These are phyloP conservation scores for Metschnikowia kunwiensis DNA, from an alignment of 805 yeast genomes.

Conservation along the genomic window DNA sequence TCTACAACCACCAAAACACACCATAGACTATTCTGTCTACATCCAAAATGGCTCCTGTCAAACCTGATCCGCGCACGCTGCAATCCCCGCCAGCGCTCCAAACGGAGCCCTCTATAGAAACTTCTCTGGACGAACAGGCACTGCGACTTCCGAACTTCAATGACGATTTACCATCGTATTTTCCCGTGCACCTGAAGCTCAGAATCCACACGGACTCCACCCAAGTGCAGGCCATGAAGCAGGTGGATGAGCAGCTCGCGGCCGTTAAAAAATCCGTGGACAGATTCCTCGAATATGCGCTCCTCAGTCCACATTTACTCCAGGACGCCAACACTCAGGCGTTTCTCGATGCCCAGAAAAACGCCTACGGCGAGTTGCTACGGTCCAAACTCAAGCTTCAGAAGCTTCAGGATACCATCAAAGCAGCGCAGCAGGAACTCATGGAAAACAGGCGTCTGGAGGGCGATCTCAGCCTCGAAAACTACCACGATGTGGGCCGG, in stretches of 20 bases:
- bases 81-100: too few relatives aligned
- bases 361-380: slow-evolving; percentile 10
- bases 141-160: slow-evolving; percentile 13
- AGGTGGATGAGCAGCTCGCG: slow-evolving; percentile 14
- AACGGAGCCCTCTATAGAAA: background rate
- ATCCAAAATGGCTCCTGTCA: too few relatives aligned
- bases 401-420: slow-evolving; percentile 11
- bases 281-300: slow-evolving; percentile 10
- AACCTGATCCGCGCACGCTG: too few relatives aligned
- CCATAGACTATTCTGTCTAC: too few relatives aligned
- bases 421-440: slow-evolving; percentile 10
- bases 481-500: slow-evolving; percentile 8
- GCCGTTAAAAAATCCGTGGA: slow-evolving; percentile 9
- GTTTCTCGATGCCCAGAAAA: slow-evolving; percentile 12
- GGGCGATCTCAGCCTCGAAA: slow-evolving; percentile 13
- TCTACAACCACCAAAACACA: too few relatives aligned
- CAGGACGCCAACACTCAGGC: slow-evolving; percentile 4
- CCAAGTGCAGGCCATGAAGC: slow-evolving; percentile 8
- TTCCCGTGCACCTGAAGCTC: slow-evolving; percentile 17
- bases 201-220: slow-evolving; percentile 16
- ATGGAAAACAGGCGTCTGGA: slow-evolving; percentile 13
- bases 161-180: slow-evolving; percentile 13
- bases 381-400: slow-evolving; percentile 12
- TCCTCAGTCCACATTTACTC: slow-evolving; percentile 11
- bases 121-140: background rate